phyloP scores from a whole-genome alignment of 75 land plant genomes.

The Isoetes taiwanensis region DNA sequence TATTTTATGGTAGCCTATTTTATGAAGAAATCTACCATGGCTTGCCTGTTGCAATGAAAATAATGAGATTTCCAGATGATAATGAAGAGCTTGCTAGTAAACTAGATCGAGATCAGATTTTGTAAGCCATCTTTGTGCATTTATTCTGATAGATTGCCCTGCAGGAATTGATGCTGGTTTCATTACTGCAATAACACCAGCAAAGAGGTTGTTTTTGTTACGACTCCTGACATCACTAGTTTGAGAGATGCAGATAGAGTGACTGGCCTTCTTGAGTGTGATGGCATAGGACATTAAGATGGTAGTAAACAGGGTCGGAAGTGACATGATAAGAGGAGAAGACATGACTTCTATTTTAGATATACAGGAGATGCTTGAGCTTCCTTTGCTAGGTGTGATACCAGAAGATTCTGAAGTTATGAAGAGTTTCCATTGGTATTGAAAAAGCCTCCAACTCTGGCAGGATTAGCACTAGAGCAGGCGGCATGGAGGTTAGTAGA shows the following conservation, averaged over 20 bases:
- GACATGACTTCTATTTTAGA: conserved; percentile 99
- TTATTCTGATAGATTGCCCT: conserved; percentile 91
- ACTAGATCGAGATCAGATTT: too few relatives aligned
- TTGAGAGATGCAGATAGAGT: conserved; percentile 91
- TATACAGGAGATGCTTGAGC: conserved; percentile 92
- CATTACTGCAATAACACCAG: conserved; percentile 93
- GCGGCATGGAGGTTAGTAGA: conserved; percentile 97
- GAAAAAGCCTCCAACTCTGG: conserved; percentile 82
- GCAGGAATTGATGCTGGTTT: conserved; percentile 98
- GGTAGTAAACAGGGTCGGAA: conserved; percentile 90
- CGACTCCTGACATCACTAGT: conserved; percentile 88
- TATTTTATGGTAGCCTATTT: too few relatives aligned
- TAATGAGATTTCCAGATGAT: too few relatives aligned
- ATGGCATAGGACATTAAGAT: conserved; percentile 96
- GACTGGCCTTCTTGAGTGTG: conserved; percentile 84
- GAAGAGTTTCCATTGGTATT: conserved; percentile 74
- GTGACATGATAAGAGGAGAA: conserved; percentile 88
- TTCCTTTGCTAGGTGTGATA: conserved; percentile 78
- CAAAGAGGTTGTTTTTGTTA: conserved; percentile 91
- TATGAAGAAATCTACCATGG: too few relatives aligned
- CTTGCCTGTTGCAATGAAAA: too few relatives aligned
- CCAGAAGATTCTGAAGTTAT: conserved; percentile 97
- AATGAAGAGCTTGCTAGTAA: too few relatives aligned
- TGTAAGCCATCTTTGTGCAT: too few relatives aligned
- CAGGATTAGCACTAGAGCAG: conserved; percentile 93